A percentile compares a stretch with the other conserved stretches of the same genome.
These are phyloP conservation scores for Quercus parvula DNA, from an alignment of 306 rosid species.

Conservation along the genomic window DNA sequence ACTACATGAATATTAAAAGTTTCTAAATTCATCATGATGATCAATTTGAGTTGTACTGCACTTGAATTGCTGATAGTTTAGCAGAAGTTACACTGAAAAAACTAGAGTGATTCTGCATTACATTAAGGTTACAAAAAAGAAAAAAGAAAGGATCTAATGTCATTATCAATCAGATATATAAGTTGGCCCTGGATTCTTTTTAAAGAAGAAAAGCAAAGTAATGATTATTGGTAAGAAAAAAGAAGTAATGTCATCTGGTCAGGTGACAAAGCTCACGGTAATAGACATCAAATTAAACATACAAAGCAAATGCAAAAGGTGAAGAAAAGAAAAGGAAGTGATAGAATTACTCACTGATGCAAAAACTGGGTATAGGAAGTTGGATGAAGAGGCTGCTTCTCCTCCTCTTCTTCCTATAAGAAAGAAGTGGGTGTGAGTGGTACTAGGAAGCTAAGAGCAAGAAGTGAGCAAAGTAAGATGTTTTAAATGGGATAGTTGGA, in stretches of 20 bases:
- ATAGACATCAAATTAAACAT: not conserved
- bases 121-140: not conserved
- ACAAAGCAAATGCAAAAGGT: not conserved
- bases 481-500: not conserved
- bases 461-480: not conserved
- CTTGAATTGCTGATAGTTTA: not conserved
- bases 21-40: not conserved
- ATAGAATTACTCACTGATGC: constrained; percentile 29
- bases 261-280: not conserved
- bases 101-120: not conserved
- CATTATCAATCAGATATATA: not conserved
- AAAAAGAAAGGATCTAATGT: not conserved
- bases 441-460: constrained; percentile 12
- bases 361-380: not conserved
- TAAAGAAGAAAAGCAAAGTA: not conserved
- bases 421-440: not conserved
- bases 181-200: not conserved
- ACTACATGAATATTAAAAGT: not conserved
- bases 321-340: not conserved
- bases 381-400: constrained; percentile 4
- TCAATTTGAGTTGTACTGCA: not conserved
- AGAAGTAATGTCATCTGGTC: not conserved
- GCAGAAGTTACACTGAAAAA: not conserved
- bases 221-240: not conserved
- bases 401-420: not conserved